These are phyloP conservation scores for Pichia sp. DNA, from an alignment of 1,139 yeast genomes.

Conservation along the genomic window DNA sequence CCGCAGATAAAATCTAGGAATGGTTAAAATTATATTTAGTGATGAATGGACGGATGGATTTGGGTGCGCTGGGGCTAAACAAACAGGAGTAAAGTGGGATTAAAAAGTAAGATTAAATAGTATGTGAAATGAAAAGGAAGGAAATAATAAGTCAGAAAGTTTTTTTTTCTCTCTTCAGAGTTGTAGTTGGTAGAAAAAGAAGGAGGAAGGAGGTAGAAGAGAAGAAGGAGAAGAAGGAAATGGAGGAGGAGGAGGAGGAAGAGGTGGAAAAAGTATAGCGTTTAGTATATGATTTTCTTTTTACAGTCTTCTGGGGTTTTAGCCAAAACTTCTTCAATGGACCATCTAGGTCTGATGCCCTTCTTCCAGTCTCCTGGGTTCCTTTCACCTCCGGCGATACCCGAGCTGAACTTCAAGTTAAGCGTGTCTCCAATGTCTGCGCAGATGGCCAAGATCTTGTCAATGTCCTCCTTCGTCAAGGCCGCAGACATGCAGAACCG, in stretches of 20 bases:
- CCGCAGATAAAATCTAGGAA: neutral
- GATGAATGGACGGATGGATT: too few species aligned
- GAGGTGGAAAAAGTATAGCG: neutral
- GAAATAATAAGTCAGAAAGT: neutral
- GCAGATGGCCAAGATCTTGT: conserved; percentile 65
- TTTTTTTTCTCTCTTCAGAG: too few species aligned
- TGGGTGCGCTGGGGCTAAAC: too few species aligned
- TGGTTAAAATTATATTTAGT: too few species aligned
- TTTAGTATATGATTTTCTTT: conserved; percentile 32
- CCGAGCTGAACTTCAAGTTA: conserved; percentile 73
- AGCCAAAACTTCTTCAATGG: conserved; percentile 69
- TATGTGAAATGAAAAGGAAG: neutral
- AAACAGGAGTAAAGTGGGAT: neutral
- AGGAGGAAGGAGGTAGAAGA: neutral
- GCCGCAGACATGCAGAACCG: conserved; percentile 92
- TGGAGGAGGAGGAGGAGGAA: neutral
- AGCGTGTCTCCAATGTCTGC: conserved; percentile 77
- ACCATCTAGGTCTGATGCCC: conserved; percentile 69
- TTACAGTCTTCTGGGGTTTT: conserved; percentile 71
- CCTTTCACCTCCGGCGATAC: conserved; percentile 63
- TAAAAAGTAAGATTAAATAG: neutral
- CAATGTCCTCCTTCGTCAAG: conserved; percentile 89
- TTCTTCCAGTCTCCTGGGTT: conserved; percentile 44
- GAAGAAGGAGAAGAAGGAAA: too few species aligned
- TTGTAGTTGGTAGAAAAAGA: neutral